phyloP scores from a whole-genome alignment of 805 yeast species.

The Jamesozyma rosinii region DNA sequence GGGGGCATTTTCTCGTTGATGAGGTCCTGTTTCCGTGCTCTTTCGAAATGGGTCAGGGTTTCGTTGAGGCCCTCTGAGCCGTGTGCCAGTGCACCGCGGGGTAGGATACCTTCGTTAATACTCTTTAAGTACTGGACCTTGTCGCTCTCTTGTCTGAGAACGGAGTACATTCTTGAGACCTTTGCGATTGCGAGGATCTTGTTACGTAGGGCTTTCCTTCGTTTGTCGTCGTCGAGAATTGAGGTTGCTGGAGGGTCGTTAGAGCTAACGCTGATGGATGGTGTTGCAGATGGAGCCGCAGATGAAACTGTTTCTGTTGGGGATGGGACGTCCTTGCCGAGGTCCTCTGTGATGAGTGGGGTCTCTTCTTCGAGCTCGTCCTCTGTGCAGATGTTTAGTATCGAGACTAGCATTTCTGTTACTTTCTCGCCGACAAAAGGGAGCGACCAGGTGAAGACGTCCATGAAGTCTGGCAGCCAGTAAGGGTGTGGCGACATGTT shows the following conservation, averaged over 20 bases:
- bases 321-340: background rate
- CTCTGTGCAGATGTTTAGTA: conserved; percentile 87
- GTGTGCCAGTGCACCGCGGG: conserved; percentile 75
- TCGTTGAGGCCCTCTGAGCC: conserved; percentile 73
- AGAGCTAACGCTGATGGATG: background rate
- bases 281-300: background rate
- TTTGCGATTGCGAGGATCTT: conserved; percentile 95
- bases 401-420: conserved; percentile 83
- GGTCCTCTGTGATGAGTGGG: conserved; percentile 36
- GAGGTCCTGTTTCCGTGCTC: conserved; percentile 71
- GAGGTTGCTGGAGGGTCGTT: background rate
- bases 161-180: conserved; percentile 83
- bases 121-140: conserved; percentile 71
- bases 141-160: conserved; percentile 81
- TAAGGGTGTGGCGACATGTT: conserved; percentile 91
- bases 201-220: conserved; percentile 57
- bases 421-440: conserved; percentile 97
- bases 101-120: conserved; percentile 66
- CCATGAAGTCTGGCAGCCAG: conserved; percentile 95
- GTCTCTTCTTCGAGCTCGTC: conserved; percentile 81
- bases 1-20: conserved; percentile 89
- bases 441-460: conserved; percentile 92
- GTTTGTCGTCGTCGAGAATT: conserved; percentile 22
- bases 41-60: conserved; percentile 66
- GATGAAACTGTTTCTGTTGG: conserved; percentile 1